phyloP scores from a whole-genome alignment of 345 rosid genomes.

The Salix caprea region DNA sequence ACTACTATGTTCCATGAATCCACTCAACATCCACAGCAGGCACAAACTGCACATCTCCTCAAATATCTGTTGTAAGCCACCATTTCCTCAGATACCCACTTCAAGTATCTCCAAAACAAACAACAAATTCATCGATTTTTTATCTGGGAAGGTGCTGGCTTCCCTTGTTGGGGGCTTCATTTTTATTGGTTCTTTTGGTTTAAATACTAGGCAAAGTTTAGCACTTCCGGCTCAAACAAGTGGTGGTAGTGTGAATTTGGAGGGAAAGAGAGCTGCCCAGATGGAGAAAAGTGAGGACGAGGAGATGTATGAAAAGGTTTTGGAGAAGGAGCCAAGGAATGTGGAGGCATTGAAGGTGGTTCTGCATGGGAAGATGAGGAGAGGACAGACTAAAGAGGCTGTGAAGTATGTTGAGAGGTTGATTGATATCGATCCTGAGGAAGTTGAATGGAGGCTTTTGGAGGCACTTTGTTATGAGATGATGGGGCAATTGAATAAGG shows the following conservation, averaged over 20 bases:
- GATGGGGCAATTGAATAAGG: conserved; percentile 60
- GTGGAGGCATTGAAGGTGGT: conserved; percentile 68
- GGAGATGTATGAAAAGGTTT: conserved; percentile 52
- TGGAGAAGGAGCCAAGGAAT: conserved; percentile 65
- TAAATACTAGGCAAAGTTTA: conserved; percentile 37
- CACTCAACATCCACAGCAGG: conserved; percentile 10
- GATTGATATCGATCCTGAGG: conserved; percentile 55
- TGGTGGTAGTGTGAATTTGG: conserved; percentile 15
- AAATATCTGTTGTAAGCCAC: conserved; percentile 13
- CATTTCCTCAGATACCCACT: conserved; percentile 12
- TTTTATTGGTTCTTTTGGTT: conserved; percentile 41
- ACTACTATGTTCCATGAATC: not conserved
- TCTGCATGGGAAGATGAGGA: conserved; percentile 74
- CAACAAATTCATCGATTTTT: conserved; percentile 6
- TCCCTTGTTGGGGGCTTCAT: conserved; percentile 57
- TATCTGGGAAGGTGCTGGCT: conserved; percentile 38
- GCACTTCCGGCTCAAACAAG: conserved; percentile 37
- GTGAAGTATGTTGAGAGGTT: conserved; percentile 58
- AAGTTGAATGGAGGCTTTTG: conserved; percentile 88
- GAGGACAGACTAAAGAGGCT: conserved; percentile 60
- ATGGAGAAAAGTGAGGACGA: conserved; percentile 41
- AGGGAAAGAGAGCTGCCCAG: conserved; percentile 31
- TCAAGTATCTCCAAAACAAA: conserved; percentile 20
- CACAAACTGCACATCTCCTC: conserved; percentile 21
- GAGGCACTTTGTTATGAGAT: conserved; percentile 81